Base-by-base conservation (phyloP, 129 eudicot genomes). In the Pulicaria dysenterica region DNA sequence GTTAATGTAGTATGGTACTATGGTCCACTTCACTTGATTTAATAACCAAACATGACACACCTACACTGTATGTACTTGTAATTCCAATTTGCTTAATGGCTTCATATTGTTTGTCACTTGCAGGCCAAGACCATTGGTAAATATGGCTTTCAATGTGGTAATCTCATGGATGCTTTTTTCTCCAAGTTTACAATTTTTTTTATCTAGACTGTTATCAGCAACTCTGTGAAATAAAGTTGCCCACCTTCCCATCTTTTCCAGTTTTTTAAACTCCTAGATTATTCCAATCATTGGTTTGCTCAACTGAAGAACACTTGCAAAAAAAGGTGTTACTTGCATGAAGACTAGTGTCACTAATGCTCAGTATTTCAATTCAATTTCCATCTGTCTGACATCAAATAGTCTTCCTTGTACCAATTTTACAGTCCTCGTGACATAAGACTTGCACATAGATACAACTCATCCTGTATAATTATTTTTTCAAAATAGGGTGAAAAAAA, bases 71-170 rank as follows among this genome's bases (percentile, higher is more conserved):
- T 11, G 48, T 60, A 39, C 39, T 51, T 67, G 47, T 51, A 19
- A 4, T 42, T 59, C 11, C 13, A 40, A 9, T 19, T 58, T 31
- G 19, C 43, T 40, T 80, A 39, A 72, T 58, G 9, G 10, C 45
- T 64, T 61, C 17, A 7, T 46, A 16, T 64, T 42, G 75, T 10
- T 43, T 60, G 58, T 51, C 49, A 50, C 38, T 49, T 88, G 79
- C 92, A 89, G 96, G 92, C 81, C 63, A 84, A 79, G 67, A 67
- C 86, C 4, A 73, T 83, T 47, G 96, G 96, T 17, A 79, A 79
- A 62, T 79, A 63, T 37, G 92, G 92, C 41, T 72, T 86, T 51
- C 84, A 82, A 34, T 89, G 87, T 64, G 96, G 96, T 89, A 88
- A 83, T 50, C 60, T 59, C 58, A 45, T 61, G 24, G 43, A 45